Evolutionary conservation across 2,329 filamentous ascomycete genomes (phyloP).

Genomic region (Berkeleyomyces rouxiae): DNA sequence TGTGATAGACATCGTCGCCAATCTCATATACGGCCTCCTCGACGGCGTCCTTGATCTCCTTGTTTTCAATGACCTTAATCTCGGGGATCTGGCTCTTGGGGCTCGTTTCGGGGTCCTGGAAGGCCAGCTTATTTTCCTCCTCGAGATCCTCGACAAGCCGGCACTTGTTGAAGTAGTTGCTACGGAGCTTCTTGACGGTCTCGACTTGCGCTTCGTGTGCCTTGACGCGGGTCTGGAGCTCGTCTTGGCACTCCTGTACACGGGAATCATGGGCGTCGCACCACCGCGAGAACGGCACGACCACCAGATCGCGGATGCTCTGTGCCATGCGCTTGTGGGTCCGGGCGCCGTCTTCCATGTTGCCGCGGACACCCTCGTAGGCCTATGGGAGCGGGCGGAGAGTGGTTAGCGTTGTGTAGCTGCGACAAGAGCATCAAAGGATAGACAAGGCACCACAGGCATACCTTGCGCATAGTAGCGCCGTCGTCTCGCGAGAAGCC

Average conservation of each 20-base stretch:
- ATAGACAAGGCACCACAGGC: conserved; percentile 15
- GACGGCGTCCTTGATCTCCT: conserved; percentile 45
- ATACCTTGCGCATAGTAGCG: conserved; percentile 84
- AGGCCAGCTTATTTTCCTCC: conserved; percentile 96
- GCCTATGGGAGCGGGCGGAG: conserved; percentile 37
- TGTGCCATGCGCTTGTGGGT: conserved; percentile 92
- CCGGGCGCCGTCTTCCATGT: conserved; percentile 80
- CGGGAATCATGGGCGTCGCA: conserved; percentile 86
- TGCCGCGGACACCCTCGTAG: conserved; percentile 78
- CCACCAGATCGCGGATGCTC: conserved; percentile 89
- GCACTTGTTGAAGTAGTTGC: conserved; percentile 98
- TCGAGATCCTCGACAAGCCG: conserved; percentile 89
- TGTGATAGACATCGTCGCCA: conserved; percentile 71
- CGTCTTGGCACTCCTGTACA: conserved; percentile 86
- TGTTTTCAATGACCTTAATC: conserved; percentile 68
- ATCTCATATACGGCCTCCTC: conserved; percentile 79
- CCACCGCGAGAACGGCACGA: conserved; percentile 88
- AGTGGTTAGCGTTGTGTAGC: background rate
- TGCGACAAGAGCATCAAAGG: background rate
- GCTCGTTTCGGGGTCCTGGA: conserved; percentile 68
- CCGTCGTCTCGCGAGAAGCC: conserved; percentile 88
- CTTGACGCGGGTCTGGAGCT: conserved; percentile 80
- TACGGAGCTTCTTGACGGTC: conserved; percentile 77
- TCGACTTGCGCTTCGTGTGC: conserved; percentile 86
- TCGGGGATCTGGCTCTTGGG: conserved; percentile 56